These are phyloP conservation scores for Colletotrichum lini DNA, from an alignment of 2,329 filamentous ascomycete species.

Conservation along the genomic window DNA sequence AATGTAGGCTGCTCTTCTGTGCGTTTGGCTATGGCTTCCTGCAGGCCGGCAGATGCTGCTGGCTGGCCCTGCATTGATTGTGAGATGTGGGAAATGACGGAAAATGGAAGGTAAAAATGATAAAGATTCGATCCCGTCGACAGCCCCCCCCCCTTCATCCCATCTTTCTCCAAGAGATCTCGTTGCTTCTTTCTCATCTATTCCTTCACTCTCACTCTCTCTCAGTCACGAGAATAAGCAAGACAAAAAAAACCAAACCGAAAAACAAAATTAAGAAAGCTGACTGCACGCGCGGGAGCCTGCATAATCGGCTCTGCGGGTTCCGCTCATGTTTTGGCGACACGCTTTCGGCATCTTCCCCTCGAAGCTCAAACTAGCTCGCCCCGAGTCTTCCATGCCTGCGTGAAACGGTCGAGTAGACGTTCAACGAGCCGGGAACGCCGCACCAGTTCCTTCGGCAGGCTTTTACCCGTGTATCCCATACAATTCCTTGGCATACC, in stretches of 20 bases:
- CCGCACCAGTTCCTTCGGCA: neutral
- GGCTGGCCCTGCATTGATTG: neutral
- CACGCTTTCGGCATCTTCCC: neutral
- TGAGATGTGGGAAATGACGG: constrained; percentile 5
- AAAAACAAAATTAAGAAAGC: too few relatives aligned
- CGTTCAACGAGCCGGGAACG: neutral
- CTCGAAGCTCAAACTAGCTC: too few relatives aligned
- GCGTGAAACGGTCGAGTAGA: neutral
- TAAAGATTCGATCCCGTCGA: neutral
- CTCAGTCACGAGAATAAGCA: neutral
- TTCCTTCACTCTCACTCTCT: neutral
- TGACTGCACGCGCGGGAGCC: constrained; percentile 1
- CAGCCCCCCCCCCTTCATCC: too few relatives aligned
- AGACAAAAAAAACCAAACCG: too few relatives aligned
- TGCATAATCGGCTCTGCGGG: constrained; percentile 1
- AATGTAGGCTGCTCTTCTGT: neutral
- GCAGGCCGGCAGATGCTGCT: constrained; percentile 14
- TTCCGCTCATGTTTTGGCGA: neutral
- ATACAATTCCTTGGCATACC: constrained; percentile 2
- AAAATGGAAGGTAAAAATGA: constrained; percentile 1
- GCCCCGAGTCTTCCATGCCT: too few relatives aligned
- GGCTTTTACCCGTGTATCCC: neutral
- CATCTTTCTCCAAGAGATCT: neutral
- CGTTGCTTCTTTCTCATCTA: neutral
- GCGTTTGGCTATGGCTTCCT: neutral